These are phyloP conservation scores for Xylariales sp. DNA, from an alignment of 2,329 filamentous ascomycete species.

Conservation along the genomic window DNA sequence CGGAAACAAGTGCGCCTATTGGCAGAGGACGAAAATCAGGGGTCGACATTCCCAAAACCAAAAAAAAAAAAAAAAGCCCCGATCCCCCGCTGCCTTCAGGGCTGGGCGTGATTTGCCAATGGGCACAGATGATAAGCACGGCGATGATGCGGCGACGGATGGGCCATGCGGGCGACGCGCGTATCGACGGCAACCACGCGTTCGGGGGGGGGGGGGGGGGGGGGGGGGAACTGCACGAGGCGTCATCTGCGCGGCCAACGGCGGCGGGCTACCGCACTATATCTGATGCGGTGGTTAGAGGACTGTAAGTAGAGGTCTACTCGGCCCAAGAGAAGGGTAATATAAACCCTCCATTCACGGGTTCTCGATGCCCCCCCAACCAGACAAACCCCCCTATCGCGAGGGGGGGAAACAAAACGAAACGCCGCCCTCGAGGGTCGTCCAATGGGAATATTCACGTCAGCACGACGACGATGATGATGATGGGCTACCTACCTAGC, in stretches of 20 bases:
- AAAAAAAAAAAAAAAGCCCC: neutral
- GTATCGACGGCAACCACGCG: neutral
- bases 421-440: neutral
- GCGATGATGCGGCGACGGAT: neutral
- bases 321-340: neutral
- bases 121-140: slow-evolving; percentile 1
- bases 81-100: neutral
- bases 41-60: neutral
- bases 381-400: neutral
- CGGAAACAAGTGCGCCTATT: neutral
- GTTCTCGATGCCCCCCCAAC: neutral
- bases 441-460: neutral
- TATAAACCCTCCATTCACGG: neutral
- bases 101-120: slow-evolving; percentile 8
- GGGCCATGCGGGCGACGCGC: neutral
- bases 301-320: neutral
- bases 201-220: neutral
- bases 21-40: neutral
- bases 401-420: slow-evolving; percentile 6
- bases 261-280: neutral
- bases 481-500: neutral
- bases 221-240: neutral
- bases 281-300: neutral
- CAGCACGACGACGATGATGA: neutral
- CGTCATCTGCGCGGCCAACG: neutral